These are phyloP conservation scores for Aspergillus panamensis DNA, from an alignment of 495 filamentous ascomycete genomes.

Conservation along the genomic window DNA sequence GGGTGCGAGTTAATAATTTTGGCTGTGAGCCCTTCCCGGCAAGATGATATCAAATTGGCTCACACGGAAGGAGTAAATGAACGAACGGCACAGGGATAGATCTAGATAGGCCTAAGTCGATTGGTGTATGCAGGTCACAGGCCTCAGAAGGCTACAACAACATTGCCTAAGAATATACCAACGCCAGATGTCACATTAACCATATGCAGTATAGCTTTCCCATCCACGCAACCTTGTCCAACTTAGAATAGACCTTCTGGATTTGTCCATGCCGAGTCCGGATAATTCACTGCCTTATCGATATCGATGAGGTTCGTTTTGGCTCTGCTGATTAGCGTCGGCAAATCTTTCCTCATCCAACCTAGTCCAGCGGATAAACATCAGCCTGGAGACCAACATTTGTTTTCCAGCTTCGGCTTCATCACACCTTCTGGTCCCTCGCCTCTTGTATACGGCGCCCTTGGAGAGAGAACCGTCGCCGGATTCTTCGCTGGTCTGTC, in stretches of 20 bases:
- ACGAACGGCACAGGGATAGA: neutral
- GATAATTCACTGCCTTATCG: neutral
- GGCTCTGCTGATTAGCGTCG: constrained; percentile 7
- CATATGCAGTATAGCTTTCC: too few species aligned
- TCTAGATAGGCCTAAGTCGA: too few species aligned
- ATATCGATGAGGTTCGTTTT: constrained; percentile 2
- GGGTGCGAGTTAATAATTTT: neutral
- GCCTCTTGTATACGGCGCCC: neutral
- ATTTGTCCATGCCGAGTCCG: neutral
- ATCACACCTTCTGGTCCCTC: neutral
- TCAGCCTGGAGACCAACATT: constrained; percentile 10
- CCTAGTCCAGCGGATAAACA: constrained; percentile 3
- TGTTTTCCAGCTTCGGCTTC: constrained; percentile 15
- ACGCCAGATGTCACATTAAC: too few species aligned
- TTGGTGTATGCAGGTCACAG: too few species aligned
- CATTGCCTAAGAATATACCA: too few species aligned
- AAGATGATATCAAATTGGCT: neutral
- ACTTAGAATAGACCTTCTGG: neutral
- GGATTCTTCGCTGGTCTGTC: neutral
- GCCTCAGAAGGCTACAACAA: too few species aligned
- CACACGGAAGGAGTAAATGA: neutral
- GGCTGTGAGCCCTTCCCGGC: neutral
- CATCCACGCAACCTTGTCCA: neutral
- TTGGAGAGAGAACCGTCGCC: too few species aligned
- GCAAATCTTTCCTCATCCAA: constrained; percentile 20